Base-by-base conservation (phyloP, 2,329 filamentous ascomycete genomes). In the Pestalotiopsis sp. region DNA sequence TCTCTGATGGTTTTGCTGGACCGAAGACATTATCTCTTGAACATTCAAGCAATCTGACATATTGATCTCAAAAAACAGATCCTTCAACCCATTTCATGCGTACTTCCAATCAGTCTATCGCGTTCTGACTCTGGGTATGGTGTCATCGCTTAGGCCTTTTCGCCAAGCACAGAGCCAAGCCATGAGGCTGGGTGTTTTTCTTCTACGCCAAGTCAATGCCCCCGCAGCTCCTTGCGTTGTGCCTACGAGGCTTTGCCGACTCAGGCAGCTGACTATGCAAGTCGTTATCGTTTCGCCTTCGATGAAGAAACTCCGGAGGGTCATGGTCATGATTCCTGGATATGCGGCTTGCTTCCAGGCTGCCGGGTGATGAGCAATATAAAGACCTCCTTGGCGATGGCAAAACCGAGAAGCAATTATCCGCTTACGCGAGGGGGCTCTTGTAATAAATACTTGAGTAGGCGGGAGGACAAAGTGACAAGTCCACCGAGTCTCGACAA, bases 261-360 rank as follows among this genome's bases (percentile, higher is more conserved):
- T 59, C 40, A 66, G 64, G 64, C n/a, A 66, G 64, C 39, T 66
- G 30, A 24, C 55, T 66, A 58, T 66, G 64, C 52, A 59, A 39
- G 30, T 17, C 13, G 22, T 11, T 24, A 48, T 38, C 40, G 35
- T 56, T 35, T 35, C 20, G 39, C 62, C 62, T 55, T 44, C 52
- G 4, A 56, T 20, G 17, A 40, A 10, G 24, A 38, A 65, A 6
- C 3, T 35, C 20, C 40, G n/a, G 40, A 26, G 26, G n/a, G n/a
- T 55, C 22, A 20, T 22, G n/a, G n/a, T 55, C 22, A 20, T 22
- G 24, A 55, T 30, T n/a, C 62, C 35, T 26, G 13, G 10, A 14
- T 57, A 14, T 24, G 40, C 22, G 13, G 40, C 44, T 48, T 65
- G 40, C n/a, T 55, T n/a, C 62, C 62, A 26, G 4, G 11, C 13